Percentiles rank a stretch among this genome's conserved stretches.
phyloP scores from a whole-genome alignment of 345 rosid genomes.

The Bruguiera parviflora region DNA sequence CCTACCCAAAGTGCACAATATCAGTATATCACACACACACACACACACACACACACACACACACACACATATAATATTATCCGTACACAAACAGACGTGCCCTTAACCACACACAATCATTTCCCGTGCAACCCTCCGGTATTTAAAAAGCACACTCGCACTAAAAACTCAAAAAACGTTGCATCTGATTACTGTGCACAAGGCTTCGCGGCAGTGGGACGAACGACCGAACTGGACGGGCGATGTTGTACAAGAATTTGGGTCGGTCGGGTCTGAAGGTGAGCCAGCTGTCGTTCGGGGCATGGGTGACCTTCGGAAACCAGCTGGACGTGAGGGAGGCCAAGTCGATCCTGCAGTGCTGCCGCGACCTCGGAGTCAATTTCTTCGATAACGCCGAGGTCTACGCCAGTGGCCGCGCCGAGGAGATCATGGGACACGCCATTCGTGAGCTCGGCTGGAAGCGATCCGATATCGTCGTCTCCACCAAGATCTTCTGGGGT shows the following conservation, averaged over 20 bases:
- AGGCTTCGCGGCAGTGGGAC: no score
- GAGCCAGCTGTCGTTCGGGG: slow-evolving; percentile 85
- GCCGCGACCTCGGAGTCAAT: slow-evolving; percentile 87
- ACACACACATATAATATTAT: no score
- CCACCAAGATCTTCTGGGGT: slow-evolving; percentile 99
- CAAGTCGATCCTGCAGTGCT: slow-evolving; percentile 84
- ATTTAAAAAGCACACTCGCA: no score
- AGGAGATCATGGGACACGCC: slow-evolving; percentile 99
- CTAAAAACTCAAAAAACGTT: no score
- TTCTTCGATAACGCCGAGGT: slow-evolving; percentile 99
- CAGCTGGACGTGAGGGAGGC: slow-evolving; percentile 97
- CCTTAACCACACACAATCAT: no score
- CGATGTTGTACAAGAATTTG: slow-evolving; percentile 85
- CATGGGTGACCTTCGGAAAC: slow-evolving; percentile 97
- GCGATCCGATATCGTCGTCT: slow-evolving; percentile 80
- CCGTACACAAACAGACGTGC: no score
- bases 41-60: no score
- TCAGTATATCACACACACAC: no score
- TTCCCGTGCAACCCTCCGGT: no score
- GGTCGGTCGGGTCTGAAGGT: slow-evolving; percentile 91
- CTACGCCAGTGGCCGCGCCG: slow-evolving; percentile 93
- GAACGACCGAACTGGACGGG: no score
- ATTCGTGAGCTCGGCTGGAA: slow-evolving; percentile 98
- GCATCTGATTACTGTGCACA: no score
- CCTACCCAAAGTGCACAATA: no score